Conservation (phyloP, 1,284 basidiomycete species). For the Mycosarcoma mackinlayi region DNA sequence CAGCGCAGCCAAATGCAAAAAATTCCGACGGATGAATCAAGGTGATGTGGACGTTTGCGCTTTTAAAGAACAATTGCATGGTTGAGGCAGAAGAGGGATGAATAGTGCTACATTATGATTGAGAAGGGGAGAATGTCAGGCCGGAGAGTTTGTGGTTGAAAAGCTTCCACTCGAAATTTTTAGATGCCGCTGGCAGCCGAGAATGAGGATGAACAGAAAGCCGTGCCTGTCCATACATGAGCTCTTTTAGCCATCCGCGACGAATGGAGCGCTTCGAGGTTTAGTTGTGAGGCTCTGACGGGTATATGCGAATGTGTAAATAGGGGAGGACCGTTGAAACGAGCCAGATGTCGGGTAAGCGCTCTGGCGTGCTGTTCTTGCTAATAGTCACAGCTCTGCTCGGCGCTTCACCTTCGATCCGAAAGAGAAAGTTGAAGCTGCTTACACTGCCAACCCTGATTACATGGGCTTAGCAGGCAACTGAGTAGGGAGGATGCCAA, state of each 20-base stretch:
- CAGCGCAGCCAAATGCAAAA: too few relatives aligned
- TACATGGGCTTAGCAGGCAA: conserved; percentile 59
- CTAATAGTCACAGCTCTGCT: too few relatives aligned
- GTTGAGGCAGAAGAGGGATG: conserved; percentile 5
- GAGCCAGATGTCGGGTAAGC: too few relatives aligned
- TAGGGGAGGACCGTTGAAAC: too few relatives aligned
- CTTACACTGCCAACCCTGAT: too few relatives aligned
- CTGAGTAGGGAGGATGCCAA: conserved; percentile 63
- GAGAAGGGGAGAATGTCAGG: conserved; percentile 6
- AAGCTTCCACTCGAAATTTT: too few relatives aligned
- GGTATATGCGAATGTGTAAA: conserved; percentile 28
- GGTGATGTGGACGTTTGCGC: neutral
- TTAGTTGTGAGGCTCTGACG: conserved; percentile 18
- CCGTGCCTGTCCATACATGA: conserved; percentile 2
- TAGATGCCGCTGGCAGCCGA: too few relatives aligned
- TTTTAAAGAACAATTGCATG: conserved; percentile 14
- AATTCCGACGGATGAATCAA: too few relatives aligned
- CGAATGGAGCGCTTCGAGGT: neutral
- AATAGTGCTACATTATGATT: conserved; percentile 29
- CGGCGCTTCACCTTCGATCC: too few relatives aligned
- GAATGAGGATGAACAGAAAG: neutral
- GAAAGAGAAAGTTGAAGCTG: too few relatives aligned
- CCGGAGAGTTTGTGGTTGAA: too few relatives aligned
- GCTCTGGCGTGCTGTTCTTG: too few relatives aligned
- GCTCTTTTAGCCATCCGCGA: neutral